These are phyloP conservation scores for Penicillium sp. DNA, from an alignment of 2,329 filamentous ascomycete species.

Conservation along the genomic window DNA sequence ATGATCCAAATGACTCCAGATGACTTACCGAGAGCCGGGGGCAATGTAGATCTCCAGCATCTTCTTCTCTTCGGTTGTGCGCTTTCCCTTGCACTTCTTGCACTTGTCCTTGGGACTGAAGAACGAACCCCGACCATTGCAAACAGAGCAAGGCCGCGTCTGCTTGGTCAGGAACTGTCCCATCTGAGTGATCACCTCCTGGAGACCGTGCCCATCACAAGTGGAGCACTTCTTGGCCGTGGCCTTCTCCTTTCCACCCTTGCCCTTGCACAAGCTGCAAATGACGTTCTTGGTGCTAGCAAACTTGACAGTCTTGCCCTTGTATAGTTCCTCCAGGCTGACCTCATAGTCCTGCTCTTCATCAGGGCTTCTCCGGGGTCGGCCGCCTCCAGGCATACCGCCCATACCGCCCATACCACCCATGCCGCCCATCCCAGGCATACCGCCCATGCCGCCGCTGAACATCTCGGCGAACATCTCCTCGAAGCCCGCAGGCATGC, in stretches of 20 bases:
- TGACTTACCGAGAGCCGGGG: slow-evolving; percentile 70
- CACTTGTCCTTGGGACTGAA: slow-evolving; percentile 97
- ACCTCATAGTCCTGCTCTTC: slow-evolving; percentile 93
- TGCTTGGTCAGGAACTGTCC: slow-evolving; percentile 86
- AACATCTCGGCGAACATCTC: slow-evolving; percentile 78
- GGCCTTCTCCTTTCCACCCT: slow-evolving; percentile 88
- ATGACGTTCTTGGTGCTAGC: slow-evolving; percentile 92
- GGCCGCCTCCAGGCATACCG: slow-evolving; percentile 42
- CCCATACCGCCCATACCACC: slow-evolving; percentile 47
- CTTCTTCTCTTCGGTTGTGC: slow-evolving; percentile 86
- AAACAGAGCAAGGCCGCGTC: slow-evolving; percentile 79
- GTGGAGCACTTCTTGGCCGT: slow-evolving; percentile 82
- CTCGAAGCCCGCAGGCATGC: slow-evolving; percentile 57
- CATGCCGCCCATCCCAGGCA: slow-evolving; percentile 62
- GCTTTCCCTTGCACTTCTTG: slow-evolving; percentile 97
- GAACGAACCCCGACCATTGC: slow-evolving; percentile 81
- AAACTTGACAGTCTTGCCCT: slow-evolving; percentile 97
- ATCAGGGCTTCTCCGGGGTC: slow-evolving; percentile 71
- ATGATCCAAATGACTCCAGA: neutral
- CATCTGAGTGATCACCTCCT: slow-evolving; percentile 78
- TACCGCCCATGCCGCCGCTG: slow-evolving; percentile 62
- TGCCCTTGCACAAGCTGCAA: slow-evolving; percentile 85
- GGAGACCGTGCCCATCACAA: slow-evolving; percentile 80
- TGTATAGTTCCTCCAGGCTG: slow-evolving; percentile 92
- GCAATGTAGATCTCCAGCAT: slow-evolving; percentile 96